Evolutionary conservation across 805 yeast genomes (phyloP).

Genomic region (Cyberlindnera maclurae): DNA sequence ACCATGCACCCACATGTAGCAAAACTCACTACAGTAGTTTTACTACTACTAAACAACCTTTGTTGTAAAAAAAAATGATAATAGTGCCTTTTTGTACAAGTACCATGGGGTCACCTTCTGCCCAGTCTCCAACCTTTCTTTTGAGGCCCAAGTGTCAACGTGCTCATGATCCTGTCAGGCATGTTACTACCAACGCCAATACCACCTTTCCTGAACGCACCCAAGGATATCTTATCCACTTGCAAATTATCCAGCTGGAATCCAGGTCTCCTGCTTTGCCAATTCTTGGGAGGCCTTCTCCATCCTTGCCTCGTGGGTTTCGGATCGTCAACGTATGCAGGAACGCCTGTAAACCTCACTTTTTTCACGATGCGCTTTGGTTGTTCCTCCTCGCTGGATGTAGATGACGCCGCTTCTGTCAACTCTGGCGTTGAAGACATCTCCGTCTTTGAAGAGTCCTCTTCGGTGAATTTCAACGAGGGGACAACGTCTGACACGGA

Average conservation of each 20-base stretch:
- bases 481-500: too few species aligned
- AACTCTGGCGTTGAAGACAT: conserved; percentile 9
- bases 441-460: conserved; percentile 7
- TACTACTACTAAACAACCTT: too few species aligned
- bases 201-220: conserved; percentile 18
- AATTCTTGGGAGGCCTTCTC: conserved; percentile 16
- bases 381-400: neutral
- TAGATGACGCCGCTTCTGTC: conserved; percentile 2
- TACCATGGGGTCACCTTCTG: conserved; percentile 2
- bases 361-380: conserved; percentile 16
- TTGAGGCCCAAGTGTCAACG: conserved; percentile 1
- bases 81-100: too few species aligned
- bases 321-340: conserved; percentile 15
- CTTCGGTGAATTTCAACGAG: too few species aligned
- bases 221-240: conserved; percentile 20
- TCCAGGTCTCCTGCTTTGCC: too few species aligned
- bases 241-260: conserved; percentile 3
- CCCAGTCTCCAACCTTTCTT: conserved; percentile 13
- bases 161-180: conserved; percentile 9
- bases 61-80: too few species aligned
- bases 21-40: neutral
- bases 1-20: neutral
- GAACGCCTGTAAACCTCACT: conserved; percentile 24
- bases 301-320: conserved; percentile 20
- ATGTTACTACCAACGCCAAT: conserved; percentile 16